Base-by-base conservation (phyloP, 768 basidiomycete genomes). In the Macrolepiota dolichaula region DNA sequence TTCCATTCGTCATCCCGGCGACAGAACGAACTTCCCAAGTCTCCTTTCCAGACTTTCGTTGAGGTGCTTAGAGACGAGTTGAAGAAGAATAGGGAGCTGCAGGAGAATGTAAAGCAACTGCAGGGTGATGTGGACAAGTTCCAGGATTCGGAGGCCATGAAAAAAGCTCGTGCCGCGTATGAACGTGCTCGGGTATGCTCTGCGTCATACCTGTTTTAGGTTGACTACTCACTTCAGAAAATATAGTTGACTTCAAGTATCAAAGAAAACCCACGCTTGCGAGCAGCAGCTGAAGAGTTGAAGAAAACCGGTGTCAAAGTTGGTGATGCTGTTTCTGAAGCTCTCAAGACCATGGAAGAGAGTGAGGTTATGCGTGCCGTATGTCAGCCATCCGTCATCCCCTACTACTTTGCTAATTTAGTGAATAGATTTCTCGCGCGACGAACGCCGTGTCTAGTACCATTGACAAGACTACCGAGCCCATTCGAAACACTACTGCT, bases 101-200 rank as follows among this genome's bases (percentile, higher is more conserved):
- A 96, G 77, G 96, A 98, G 36, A 96, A 96, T 74, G 90, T 98
- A 51, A 96, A 95, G 78, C 94, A 97, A 76, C 81, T 99, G 17
- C 94, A 96, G 76, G 97, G 97, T 64, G 95, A 98, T 73, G 96
- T 97, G 38, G 92, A 94, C 77, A 97, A 97, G 76, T 76, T 98
- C 52, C 96, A 98, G 79, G 97, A 98, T 72, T 94, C 93, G 57
- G 94, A 96, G 71, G 90, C 95, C 13, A 89, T 99, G 94, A 94
- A 92, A 78, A 84, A 82, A 68, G 95, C 95, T 1, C 85, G 83
- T 71, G 94, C 92, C 54, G 87, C 92, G 61, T 98, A 98, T 76
- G 96, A 98, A 77, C 85, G 90, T 63, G 94, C 96, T 7, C 84
- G 96, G 76, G 96, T 98, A 70, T 63, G 86, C 82, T 55, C 55